Conservation (phyloP, 148 eudicot genomes). For the Camellia sinensis region DNA sequence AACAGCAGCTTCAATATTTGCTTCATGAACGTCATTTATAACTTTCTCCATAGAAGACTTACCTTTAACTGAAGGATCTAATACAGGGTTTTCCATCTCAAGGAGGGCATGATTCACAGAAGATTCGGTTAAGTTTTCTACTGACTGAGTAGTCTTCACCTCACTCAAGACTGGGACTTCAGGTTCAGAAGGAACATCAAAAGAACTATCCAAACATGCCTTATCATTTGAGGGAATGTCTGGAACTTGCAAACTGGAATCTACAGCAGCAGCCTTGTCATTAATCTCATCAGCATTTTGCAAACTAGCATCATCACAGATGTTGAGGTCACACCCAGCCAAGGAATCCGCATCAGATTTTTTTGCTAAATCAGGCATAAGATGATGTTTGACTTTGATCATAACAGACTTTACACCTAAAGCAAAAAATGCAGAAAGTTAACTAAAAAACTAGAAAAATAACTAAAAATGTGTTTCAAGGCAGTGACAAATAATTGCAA, state of each 20-base stretch:
- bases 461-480: not conserved
- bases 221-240: constrained; percentile 23
- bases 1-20: not conserved
- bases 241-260: constrained; percentile 22
- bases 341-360: constrained; percentile 38
- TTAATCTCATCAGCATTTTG: constrained; percentile 16
- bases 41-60: not conserved
- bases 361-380: constrained; percentile 27
- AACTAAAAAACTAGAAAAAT: constrained; percentile 6
- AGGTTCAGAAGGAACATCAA: constrained; percentile 19
- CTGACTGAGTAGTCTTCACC: constrained; percentile 14
- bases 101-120: constrained; percentile 11
- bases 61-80: constrained; percentile 16
- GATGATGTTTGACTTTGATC: constrained; percentile 16
- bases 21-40: not conserved
- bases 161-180: constrained; percentile 11
- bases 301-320: constrained; percentile 22
- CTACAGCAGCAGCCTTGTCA: constrained; percentile 31
- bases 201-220: constrained; percentile 13
- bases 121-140: constrained; percentile 17
- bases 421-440: constrained; percentile 12
- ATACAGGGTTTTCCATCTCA: constrained; percentile 17
- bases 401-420: constrained; percentile 28
- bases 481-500: not conserved
- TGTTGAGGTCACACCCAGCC: constrained; percentile 24